phyloP scores from a whole-genome alignment of 495 filamentous ascomycete genomes.

The Haplographium delicatum region DNA sequence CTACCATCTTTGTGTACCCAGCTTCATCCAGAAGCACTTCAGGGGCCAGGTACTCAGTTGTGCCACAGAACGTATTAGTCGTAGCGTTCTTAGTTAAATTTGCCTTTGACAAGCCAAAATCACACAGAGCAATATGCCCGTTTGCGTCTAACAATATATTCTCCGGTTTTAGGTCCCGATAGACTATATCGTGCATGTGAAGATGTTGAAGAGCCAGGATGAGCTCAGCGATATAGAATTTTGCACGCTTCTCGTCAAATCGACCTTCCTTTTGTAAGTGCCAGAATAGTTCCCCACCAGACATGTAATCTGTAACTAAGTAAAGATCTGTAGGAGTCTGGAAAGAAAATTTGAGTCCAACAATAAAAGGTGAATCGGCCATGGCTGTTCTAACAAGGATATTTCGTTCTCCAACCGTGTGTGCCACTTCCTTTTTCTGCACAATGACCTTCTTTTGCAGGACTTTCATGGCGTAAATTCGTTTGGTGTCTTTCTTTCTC shows the following conservation, averaged over 20 bases:
- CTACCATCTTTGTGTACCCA: conserved; percentile 99
- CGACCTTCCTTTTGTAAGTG: conserved; percentile 96
- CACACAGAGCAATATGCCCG: conserved; percentile 79
- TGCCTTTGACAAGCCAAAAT: conserved; percentile 93
- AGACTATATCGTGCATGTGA: conserved; percentile 95
- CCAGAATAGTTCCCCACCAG: conserved; percentile 97
- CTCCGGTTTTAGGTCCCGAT: conserved; percentile 85
- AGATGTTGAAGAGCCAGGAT: conserved; percentile 94
- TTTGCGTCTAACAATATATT: conserved; percentile 83
- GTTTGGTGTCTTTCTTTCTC: conserved; percentile 92
- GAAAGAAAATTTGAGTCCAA: conserved; percentile 97
- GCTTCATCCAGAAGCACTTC: conserved; percentile 93
- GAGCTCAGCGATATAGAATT: conserved; percentile 98
- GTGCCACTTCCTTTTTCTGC: conserved; percentile 97
- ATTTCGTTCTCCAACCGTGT: conserved; percentile 94
- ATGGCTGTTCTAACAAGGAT: conserved; percentile 95
- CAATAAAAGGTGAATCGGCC: conserved; percentile 94
- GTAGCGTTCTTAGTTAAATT: conserved; percentile 94
- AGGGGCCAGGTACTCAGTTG: conserved; percentile 93
- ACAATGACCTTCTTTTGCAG: conserved; percentile 99
- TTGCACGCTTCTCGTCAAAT: conserved; percentile 90
- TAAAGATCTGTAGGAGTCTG: conserved; percentile 96
- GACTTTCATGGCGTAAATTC: conserved; percentile 99
- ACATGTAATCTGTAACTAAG: conserved; percentile 99
- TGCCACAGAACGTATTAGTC: conserved; percentile 98